These are phyloP conservation scores for Hondaea fermentalgiana DNA, from an alignment of 108 stramenopile species.

Conservation along the genomic window DNA sequence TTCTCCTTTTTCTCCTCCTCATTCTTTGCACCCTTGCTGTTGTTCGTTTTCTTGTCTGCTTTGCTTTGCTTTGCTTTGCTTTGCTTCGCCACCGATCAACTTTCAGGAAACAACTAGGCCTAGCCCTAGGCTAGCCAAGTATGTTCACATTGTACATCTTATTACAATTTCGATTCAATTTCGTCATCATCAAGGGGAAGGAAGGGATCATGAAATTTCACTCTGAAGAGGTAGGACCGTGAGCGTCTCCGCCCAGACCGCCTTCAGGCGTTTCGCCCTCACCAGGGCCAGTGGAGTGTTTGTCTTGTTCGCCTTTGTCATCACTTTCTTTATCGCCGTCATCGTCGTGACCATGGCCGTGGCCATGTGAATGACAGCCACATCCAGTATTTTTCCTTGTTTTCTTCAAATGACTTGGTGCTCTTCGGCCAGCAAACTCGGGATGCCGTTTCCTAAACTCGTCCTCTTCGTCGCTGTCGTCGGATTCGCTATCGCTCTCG, in stretches of 20 bases:
- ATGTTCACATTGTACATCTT: too few relatives aligned
- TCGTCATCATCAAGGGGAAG: too few relatives aligned
- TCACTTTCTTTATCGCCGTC: not conserved
- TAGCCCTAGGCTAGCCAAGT: too few relatives aligned
- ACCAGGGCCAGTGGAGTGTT: not conserved
- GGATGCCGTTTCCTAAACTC: not conserved
- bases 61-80: too few relatives aligned
- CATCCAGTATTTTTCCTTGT: not conserved
- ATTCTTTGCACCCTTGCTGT: too few relatives aligned
- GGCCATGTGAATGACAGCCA: not conserved
- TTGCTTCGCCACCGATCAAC: too few relatives aligned
- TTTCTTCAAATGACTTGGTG: not conserved
- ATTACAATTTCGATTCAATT: too few relatives aligned
- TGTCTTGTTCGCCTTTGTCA: not conserved
- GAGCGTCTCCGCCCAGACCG: not conserved
- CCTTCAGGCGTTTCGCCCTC: not conserved
- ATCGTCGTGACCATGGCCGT: not conserved
- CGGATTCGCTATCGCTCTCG: slow-evolving; percentile 50
- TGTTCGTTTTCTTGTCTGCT: too few relatives aligned
- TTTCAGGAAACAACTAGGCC: too few relatives aligned
- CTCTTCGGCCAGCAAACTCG: not conserved
- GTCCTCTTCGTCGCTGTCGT: slow-evolving; percentile 27
- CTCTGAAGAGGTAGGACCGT: not conserved
- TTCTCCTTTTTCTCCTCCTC: too few relatives aligned
- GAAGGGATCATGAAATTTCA: not conserved